A percentile compares a stretch with the other conserved stretches of the same genome.
phyloP scores from a whole-genome alignment of 192 early-diverging fungal species.

The Coemansia sp. region DNA sequence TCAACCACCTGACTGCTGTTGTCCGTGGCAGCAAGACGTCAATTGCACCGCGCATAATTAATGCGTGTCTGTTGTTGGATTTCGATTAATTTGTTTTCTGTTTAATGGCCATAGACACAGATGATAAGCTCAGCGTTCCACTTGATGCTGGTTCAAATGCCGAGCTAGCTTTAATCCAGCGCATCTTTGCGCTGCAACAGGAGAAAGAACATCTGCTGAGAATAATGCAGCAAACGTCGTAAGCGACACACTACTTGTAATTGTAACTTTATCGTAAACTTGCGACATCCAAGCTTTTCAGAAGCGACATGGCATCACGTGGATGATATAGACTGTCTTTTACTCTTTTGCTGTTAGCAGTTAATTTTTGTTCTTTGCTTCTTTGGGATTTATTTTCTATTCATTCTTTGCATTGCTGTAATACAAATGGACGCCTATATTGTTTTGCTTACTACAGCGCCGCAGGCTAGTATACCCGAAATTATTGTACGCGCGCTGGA shows the following conservation, averaged over 20 bases:
- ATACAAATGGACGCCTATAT: slow-evolving; percentile 24
- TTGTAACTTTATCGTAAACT: too few species aligned
- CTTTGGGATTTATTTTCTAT: not conserved
- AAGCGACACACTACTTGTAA: too few species aligned
- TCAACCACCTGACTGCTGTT: not conserved
- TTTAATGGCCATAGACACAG: not conserved
- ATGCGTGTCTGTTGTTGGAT: not conserved
- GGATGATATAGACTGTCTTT: not conserved
- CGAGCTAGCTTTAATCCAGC: not conserved
- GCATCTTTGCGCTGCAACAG: slow-evolving; percentile 9
- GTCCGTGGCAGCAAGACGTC: not conserved
- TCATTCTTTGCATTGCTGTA: slow-evolving; percentile 2
- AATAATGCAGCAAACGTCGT: slow-evolving; percentile 1
- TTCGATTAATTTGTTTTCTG: not conserved
- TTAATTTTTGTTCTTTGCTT: not conserved
- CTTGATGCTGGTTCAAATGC: not conserved
- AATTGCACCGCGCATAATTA: not conserved
- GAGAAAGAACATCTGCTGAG: not conserved
- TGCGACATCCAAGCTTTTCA: too few species aligned
- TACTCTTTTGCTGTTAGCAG: too few species aligned
- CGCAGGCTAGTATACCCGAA: slow-evolving; percentile 6
- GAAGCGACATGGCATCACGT: too few species aligned
- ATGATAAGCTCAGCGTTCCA: not conserved
- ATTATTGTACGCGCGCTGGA: slow-evolving; percentile 29
- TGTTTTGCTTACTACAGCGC: slow-evolving; percentile 11